A percentile compares a stretch with the other conserved stretches of the same genome.
Conservation (phyloP, 805 yeast genomes). For the Wickerhamiella allomyrinae region DNA sequence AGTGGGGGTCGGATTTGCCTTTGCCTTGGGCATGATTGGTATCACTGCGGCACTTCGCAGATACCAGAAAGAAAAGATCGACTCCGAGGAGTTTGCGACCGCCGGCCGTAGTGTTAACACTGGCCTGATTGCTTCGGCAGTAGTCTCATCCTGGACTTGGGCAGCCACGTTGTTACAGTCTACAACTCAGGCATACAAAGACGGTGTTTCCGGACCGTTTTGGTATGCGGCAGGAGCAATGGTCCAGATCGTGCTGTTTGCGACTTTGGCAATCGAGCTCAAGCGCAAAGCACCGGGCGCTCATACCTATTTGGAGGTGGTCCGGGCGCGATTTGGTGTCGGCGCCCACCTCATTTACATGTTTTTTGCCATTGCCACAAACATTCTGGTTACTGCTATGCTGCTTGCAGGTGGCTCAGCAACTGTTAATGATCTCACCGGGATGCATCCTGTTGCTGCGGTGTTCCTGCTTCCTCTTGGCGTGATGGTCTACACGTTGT, state of each 20-base stretch:
- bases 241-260: slow-evolving; percentile 74
- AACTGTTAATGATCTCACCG: slow-evolving; percentile 64
- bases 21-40: slow-evolving; percentile 59
- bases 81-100: slow-evolving; percentile 87
- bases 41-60: slow-evolving; percentile 58
- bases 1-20: slow-evolving; percentile 63
- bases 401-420: slow-evolving; percentile 83
- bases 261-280: slow-evolving; percentile 75
- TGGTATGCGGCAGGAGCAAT: slow-evolving; percentile 88
- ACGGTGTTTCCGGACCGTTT: slow-evolving; percentile 70
- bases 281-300: slow-evolving; percentile 84
- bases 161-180: slow-evolving; percentile 66
- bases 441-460: slow-evolving; percentile 70
- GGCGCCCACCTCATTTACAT: slow-evolving; percentile 44
- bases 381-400: slow-evolving; percentile 85
- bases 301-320: slow-evolving; percentile 79
- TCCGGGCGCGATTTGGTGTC: slow-evolving; percentile 69
- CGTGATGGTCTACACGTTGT: slow-evolving; percentile 56
- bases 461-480: slow-evolving; percentile 73
- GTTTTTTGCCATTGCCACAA: slow-evolving; percentile 76
- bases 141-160: slow-evolving; percentile 91
- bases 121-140: slow-evolving; percentile 77
- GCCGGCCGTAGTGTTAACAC: slow-evolving; percentile 83
- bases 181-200: slow-evolving; percentile 61
- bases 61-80: slow-evolving; percentile 72